Evolutionary conservation across 116 monocot genomes (phyloP), one percentile per base, ranked within the genome.

Genomic region (Phalaenopsis hybrid): DNA sequence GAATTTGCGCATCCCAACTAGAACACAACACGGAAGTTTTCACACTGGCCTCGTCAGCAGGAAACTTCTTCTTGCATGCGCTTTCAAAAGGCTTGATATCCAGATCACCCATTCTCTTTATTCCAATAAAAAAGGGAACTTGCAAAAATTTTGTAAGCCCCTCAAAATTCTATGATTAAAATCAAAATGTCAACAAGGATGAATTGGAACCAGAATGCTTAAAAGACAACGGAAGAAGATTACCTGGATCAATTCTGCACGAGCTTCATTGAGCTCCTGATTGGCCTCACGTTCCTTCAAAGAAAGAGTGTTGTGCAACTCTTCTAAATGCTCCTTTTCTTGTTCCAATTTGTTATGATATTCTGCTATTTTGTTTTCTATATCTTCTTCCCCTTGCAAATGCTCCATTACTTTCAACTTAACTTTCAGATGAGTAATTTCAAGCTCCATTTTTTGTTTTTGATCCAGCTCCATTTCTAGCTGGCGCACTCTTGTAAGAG

Each of bases 81-180:
- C 18, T 80, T 12, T 57, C 78, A 75, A 90, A 86, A 45, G 82
- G 82, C 78, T 81, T 84, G 17, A 84, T 82, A 84, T 88, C 86
- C 44, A 90, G 82, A 68, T 90, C 90, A 1, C 90, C 90, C 88
- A 90, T 90, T 69, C 90, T 90, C 68, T 88, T 90, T 43, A 90
- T 83, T 52, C 86, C 90, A 57, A 90, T 88, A 70, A 86, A 28
- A 34, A 80, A 49, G 0, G 80, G 86, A 8, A 82, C 81, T 82
- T 57, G 84, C 37, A 81, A 34, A 45, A 82, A 28, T 25, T 85
- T 86, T 51, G 75, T 23, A 75, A 90, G 86, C 43, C 86, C 90
- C 90, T 90, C 61, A 28, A 31, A 77, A 4, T 25, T 51, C 52
- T 28, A 20, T 73, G 44, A 79, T 73, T 48, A 17, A 15, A 58